Conservation (phyloP, 768 basidiomycete species). For the Hemileccinum rubropunctum region DNA sequence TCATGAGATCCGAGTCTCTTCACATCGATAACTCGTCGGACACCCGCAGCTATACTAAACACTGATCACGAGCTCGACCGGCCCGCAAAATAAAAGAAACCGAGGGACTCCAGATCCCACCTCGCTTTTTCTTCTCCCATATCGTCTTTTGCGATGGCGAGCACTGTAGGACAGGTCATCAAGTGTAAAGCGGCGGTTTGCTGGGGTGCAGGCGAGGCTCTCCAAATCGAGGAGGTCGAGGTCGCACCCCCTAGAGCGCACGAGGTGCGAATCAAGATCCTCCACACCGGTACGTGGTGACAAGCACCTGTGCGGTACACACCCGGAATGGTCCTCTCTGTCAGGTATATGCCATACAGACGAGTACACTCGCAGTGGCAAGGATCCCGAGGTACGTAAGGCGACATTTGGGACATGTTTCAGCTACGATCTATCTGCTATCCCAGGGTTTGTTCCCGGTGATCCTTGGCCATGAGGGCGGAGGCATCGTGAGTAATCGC, state of each 20-base stretch:
- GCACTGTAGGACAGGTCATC: constrained; percentile 73
- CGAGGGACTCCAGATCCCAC: constrained; percentile 7
- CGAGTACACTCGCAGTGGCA: constrained; percentile 94
- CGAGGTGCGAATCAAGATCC: constrained; percentile 92
- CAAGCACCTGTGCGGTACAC: constrained; percentile 2
- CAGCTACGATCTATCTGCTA: constrained; percentile 5
- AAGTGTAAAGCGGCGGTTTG: constrained; percentile 92
- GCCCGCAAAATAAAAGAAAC: not conserved
- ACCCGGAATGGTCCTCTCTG: not conserved
- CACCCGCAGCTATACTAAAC: too few relatives aligned
- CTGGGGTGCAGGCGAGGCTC: constrained; percentile 87
- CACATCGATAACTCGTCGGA: not conserved
- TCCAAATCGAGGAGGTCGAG: constrained; percentile 89
- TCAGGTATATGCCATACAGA: constrained; percentile 96
- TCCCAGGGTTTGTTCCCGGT: constrained; percentile 82
- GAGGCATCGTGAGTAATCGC: constrained; percentile 65
- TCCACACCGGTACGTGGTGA: constrained; percentile 71
- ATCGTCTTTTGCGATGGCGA: constrained; percentile 50
- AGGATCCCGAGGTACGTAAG: constrained; percentile 80
- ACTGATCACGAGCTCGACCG: too few relatives aligned
- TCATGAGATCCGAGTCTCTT: too few relatives aligned
- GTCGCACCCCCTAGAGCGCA: constrained; percentile 87
- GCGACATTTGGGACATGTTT: constrained; percentile 2
- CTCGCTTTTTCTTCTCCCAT: constrained; percentile 16
- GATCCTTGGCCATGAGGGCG: constrained; percentile 94